Evolutionary conservation across 495 filamentous ascomycete genomes (phyloP), one percentile per base, ranked within the genome.

Genomic region (Lasiosphaeria miniovina): DNA sequence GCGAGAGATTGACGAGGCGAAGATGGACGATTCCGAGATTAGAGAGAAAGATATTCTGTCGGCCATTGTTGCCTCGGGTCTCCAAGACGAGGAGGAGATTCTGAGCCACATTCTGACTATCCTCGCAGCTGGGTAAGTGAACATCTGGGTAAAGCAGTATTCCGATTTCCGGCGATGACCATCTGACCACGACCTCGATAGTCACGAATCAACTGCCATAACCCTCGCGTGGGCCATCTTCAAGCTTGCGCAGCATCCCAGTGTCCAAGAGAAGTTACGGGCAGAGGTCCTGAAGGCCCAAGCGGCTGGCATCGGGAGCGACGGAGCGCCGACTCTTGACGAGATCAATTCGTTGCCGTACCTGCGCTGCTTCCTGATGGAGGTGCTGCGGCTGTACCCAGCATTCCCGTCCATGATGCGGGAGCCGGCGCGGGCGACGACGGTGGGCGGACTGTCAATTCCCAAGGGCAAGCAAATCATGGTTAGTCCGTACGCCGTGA

Each of bases 21-120:
- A 60, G 51, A 43, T 33, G 11, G 58, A 53, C 17, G 52, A 55
- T 10, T 43, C n/a, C 17, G 53, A 60, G 52, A 34, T 34, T 34
- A 10, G 34, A 15, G 50, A 52, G 33, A 52, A 52, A 14, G 50
- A 52, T 15, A 52, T 52, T 36, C 34, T 52, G 9, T 52, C 50
- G 4, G 50, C 50, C 33, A 10, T 52, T n/a, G 34, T 52, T 8
- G 50, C 50, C 5, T 52, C 50, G 50, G 50, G 50, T 15, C 34
- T 52, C 31, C 50, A 52, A n/a, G 50, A 52, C 33, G 50, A 52
- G 14, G 34, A 52, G 9, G 50, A 52, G 32, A 52, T 52, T 33
- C 32, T 52, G 11, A 36, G 33, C 34, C 50, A 52, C 14, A 52
- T 52, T 15, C 33, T 52, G 50, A 52, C 50, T 6, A 52, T 52